Conservation (phyloP, 345 rosid genomes). For the Populus simonii region DNA sequence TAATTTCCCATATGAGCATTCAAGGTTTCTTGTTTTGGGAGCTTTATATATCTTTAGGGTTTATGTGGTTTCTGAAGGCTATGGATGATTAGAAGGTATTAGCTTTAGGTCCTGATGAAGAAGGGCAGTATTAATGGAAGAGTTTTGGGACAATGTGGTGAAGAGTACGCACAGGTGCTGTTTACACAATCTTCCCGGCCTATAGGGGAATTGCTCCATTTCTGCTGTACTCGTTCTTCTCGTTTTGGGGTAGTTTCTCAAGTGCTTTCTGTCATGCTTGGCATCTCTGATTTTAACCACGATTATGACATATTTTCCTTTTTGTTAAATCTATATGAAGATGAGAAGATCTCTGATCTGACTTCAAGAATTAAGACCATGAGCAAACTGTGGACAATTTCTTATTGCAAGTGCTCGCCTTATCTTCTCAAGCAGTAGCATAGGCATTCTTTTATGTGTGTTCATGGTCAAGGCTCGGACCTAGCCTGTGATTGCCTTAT, state of each 20-base stretch:
- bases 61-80: conserved; percentile 45
- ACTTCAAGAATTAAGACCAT: not conserved
- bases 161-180: conserved; percentile 90
- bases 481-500: no score
- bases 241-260: conserved; percentile 70
- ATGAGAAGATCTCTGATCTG: not conserved
- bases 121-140: conserved; percentile 79
- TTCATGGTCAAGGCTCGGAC: no score
- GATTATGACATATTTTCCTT: conserved; percentile 28
- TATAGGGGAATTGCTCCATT: conserved; percentile 68
- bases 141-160: conserved; percentile 97
- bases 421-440: not conserved
- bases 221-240: conserved; percentile 64
- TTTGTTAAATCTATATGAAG: not conserved
- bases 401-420: not conserved
- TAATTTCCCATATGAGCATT: conserved; percentile 6
- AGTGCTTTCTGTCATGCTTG: conserved; percentile 81
- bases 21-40: conserved; percentile 47
- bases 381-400: not conserved
- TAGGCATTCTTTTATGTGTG: no score
- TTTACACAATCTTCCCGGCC: conserved; percentile 61
- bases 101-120: conserved; percentile 66
- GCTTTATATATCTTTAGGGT: conserved; percentile 47
- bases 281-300: conserved; percentile 69
- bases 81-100: conserved; percentile 58